Conservation (phyloP, 2,329 filamentous ascomycete genomes). For the Coniochaeta sp. region DNA sequence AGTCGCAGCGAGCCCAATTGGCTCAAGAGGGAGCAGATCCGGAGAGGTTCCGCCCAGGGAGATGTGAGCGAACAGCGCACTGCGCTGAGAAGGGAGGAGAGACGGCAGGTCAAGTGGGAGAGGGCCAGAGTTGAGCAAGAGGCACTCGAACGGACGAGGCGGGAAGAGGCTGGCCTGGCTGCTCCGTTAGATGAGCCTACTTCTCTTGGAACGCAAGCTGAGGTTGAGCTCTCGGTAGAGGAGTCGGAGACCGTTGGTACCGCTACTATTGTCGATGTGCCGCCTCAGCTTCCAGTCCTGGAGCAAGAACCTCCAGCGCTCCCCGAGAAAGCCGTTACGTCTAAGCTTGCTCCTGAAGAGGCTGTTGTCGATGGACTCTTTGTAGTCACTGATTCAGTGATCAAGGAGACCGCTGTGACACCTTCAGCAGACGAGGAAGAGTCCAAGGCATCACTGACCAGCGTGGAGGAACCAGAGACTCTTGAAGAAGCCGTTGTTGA, state of each 20-base stretch:
- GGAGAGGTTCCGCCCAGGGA: slow-evolving; percentile 54
- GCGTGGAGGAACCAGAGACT: too few species aligned
- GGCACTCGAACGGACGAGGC: slow-evolving; percentile 64
- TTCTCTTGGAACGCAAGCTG: neutral
- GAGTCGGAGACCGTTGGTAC: neutral
- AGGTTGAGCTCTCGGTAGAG: neutral
- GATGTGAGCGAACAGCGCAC: slow-evolving; percentile 81
- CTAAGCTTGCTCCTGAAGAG: neutral
- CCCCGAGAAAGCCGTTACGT: too few species aligned
- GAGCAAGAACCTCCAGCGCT: too few species aligned
- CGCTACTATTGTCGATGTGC: too few species aligned
- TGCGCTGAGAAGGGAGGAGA: slow-evolving; percentile 67
- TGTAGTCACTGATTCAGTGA: neutral
- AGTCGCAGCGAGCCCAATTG: slow-evolving; percentile 94
- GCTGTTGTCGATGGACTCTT: neutral
- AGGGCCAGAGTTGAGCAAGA: slow-evolving; percentile 83
- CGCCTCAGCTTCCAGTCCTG: too few species aligned
- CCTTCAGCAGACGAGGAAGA: too few species aligned
- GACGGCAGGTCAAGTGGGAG: slow-evolving; percentile 82
- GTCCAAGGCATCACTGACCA: too few species aligned
- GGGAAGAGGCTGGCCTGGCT: slow-evolving; percentile 34
- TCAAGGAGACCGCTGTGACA: too few species aligned
- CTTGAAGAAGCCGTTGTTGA: neutral
- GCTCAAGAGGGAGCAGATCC: slow-evolving; percentile 74
- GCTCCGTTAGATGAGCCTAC: neutral